These are phyloP conservation scores for Phaeosphaeria sp. DNA, from an alignment of 2,329 filamentous ascomycete genomes.

Conservation along the genomic window DNA sequence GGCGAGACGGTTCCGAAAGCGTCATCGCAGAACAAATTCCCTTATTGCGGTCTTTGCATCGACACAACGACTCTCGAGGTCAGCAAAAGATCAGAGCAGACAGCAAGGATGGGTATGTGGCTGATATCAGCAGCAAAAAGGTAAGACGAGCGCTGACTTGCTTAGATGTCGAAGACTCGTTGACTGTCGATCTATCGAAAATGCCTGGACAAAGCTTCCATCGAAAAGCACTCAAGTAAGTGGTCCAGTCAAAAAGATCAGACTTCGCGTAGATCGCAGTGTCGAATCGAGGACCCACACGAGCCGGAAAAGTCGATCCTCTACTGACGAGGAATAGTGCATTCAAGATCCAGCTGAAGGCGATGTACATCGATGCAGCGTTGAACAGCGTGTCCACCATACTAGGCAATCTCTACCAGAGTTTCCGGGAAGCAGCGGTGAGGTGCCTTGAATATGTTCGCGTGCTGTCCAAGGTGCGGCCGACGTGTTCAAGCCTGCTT, in stretches of 20 bases:
- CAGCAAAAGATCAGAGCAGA: conserved; percentile 68
- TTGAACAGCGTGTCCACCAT: conserved; percentile 77
- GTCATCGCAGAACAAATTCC: conserved; percentile 67
- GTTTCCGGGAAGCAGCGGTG: conserved; percentile 78
- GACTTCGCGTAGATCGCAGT: not conserved
- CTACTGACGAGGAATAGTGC: conserved; percentile 49
- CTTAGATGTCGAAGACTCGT: conserved; percentile 68
- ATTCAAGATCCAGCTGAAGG: conserved; percentile 85
- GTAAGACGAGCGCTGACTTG: conserved; percentile 14
- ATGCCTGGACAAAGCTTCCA: conserved; percentile 79
- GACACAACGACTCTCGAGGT: conserved; percentile 78
- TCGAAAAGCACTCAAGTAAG: conserved; percentile 75
- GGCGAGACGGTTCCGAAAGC: conserved; percentile 36
- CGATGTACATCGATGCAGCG: conserved; percentile 81
- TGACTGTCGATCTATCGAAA: conserved; percentile 80
- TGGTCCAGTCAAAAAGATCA: conserved; percentile 29
- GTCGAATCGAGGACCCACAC: conserved; percentile 2
- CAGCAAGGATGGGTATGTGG: conserved; percentile 56
- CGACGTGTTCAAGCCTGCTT: conserved; percentile 67
- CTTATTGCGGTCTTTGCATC: conserved; percentile 86
- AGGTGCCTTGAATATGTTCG: conserved; percentile 70
- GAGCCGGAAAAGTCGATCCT: conserved; percentile 9
- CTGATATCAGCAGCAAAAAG: not conserved
- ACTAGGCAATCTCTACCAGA: conserved; percentile 75
- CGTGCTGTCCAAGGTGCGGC: conserved; percentile 64